Percentiles rank a stretch among this genome's conserved stretches.
Conservation (phyloP, 495 filamentous ascomycete genomes). For the Margaritispora aquatica region DNA sequence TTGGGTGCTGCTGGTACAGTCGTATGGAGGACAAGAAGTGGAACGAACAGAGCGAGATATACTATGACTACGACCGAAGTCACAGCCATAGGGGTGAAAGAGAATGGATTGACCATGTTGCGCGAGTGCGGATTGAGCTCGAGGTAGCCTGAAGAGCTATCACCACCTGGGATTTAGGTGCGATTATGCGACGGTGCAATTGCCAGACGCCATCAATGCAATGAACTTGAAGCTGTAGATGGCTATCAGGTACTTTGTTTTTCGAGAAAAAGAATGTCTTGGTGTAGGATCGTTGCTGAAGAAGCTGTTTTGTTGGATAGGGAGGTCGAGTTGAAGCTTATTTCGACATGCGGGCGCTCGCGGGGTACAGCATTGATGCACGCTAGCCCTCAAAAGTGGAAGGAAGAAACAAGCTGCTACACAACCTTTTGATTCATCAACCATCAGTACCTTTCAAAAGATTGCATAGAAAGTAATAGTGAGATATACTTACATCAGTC, state of each 20-base stretch:
- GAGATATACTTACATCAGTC: too few relatives aligned
- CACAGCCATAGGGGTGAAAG: conserved; percentile 56
- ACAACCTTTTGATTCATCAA: too few relatives aligned
- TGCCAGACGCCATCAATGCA: background rate
- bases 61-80: conserved; percentile 63
- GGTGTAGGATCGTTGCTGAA: background rate
- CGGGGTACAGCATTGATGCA: background rate
- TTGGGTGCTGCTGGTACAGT: conserved; percentile 63
- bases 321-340: background rate
- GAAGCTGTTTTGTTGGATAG: background rate
- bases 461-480: too few relatives aligned
- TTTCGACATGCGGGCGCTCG: background rate
- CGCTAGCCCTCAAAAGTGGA: background rate
- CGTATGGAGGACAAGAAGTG: conserved; percentile 68
- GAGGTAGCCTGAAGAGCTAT: background rate
- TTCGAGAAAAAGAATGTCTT: background rate
- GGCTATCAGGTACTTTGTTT: background rate
- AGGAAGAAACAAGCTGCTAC: background rate
- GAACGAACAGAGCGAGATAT: conserved; percentile 63
- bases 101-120: conserved; percentile 35
- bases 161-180: background rate
- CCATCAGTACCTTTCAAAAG: too few relatives aligned
- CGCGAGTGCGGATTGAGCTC: background rate
- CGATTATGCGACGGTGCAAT: background rate
- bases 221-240: background rate